phyloP scores from a whole-genome alignment of 83 land plant species.

The Picea abies region DNA sequence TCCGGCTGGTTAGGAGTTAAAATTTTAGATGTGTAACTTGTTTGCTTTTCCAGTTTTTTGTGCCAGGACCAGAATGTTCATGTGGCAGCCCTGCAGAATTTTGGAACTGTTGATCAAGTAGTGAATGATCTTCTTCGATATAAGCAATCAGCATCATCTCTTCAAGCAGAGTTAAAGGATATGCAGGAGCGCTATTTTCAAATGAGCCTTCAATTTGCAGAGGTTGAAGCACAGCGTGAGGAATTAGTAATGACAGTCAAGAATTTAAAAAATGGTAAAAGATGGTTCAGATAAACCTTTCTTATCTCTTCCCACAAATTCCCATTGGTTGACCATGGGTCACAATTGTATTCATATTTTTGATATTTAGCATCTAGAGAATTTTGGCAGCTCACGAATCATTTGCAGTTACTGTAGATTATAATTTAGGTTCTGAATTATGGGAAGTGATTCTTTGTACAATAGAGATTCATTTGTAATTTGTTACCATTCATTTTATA shows the following conservation, averaged over 20 bases:
- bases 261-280: slow-evolving; percentile 31
- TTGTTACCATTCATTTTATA: too few species aligned
- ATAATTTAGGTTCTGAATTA: too few species aligned
- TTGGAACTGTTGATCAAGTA: slow-evolving; percentile 28
- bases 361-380: too few species aligned
- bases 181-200: slow-evolving; percentile 68
- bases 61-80: slow-evolving; percentile 26
- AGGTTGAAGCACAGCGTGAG: slow-evolving; percentile 80
- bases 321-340: too few species aligned
- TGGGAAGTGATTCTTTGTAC: too few species aligned
- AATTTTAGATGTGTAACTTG: background rate
- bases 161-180: slow-evolving; percentile 76
- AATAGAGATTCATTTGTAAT: too few species aligned
- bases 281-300: slow-evolving; percentile 10
- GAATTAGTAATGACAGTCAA: slow-evolving; percentile 79
- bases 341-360: too few species aligned
- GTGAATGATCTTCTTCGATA: slow-evolving; percentile 24
- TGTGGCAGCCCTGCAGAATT: slow-evolving; percentile 34
- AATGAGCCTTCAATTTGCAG: slow-evolving; percentile 87
- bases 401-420: too few species aligned
- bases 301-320: too few species aligned
- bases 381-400: too few species aligned
- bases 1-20: background rate
- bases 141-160: slow-evolving; percentile 33
- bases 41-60: slow-evolving; percentile 32